Percentiles rank a stretch among this genome's conserved stretches.
Evolutionary conservation across 441 rosid species (phyloP).

Genomic region (Erodium moschatum): DNA sequence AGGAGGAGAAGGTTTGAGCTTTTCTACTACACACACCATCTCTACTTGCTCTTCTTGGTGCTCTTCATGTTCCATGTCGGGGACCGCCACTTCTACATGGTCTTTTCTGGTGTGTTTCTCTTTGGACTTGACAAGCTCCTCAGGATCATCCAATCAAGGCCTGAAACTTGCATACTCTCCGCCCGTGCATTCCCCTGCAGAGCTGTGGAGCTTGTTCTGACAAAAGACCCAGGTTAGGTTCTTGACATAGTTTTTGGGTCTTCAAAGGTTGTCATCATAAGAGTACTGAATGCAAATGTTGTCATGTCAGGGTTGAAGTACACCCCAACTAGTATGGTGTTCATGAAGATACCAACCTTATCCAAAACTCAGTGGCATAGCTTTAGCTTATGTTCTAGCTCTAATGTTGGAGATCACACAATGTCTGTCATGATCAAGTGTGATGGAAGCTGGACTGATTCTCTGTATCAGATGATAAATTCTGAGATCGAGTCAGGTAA

Average conservation of each 20-base stretch:
- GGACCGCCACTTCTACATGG: conserved; percentile 68
- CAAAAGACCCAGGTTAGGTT: conserved; percentile 48
- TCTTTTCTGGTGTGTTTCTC: conserved; percentile 70
- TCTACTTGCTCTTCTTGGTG: conserved; percentile 53
- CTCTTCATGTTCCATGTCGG: conserved; percentile 78
- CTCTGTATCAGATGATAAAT: conserved; percentile 40
- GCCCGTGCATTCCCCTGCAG: conserved; percentile 50
- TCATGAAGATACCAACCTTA: conserved; percentile 53
- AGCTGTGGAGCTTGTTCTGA: conserved; percentile 57
- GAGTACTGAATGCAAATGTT: background rate
- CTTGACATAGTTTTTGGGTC: too few species aligned
- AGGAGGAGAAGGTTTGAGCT: conserved; percentile 62
- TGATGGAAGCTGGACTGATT: conserved; percentile 52
- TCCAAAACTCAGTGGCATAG: conserved; percentile 74
- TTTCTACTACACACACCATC: conserved; percentile 70
- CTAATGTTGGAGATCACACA: conserved; percentile 34
- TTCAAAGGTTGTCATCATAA: background rate
- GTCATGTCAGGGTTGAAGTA: conserved; percentile 45
- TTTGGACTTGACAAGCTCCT: conserved; percentile 67
- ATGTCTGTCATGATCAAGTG: conserved; percentile 57
- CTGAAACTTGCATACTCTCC: conserved; percentile 41
- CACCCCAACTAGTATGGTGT: conserved; percentile 53
- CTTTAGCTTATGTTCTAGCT: conserved; percentile 69
- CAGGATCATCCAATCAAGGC: conserved; percentile 58
- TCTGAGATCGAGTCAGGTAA: conserved; percentile 21